Base-by-base conservation (phyloP, 805 yeast genomes). In the Starmerella sp. region DNA sequence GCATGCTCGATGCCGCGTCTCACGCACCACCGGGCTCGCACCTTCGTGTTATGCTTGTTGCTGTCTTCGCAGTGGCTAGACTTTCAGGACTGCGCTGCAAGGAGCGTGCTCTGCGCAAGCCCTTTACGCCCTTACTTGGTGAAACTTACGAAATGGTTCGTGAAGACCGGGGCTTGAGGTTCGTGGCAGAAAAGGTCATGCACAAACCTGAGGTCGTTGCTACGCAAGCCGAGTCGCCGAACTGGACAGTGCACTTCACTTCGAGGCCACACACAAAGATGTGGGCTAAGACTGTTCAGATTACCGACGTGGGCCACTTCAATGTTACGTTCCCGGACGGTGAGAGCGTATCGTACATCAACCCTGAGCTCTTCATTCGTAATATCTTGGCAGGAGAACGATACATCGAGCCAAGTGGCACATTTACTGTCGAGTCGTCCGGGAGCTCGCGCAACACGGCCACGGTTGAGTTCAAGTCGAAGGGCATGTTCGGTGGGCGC, bases 341-440 rank as follows among this genome's bases (percentile, higher is more conserved):
- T 1, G 95, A 86, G 63, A 73, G 72, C 10, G 86, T 82, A 64
- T 79, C 81, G 58, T 93, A 95, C 91, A 67, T 74, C 22, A 90
- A 83, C 60, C 97, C 98, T 7, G 81, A 85, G 1, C 82, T 95
- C 0, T 76, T 86, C 63, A 71, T 93, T 62, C 83, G 91, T 63
- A 91, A 91, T 66, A 76, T 93, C 48, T 81, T 93, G 63, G 96
- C 97, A 1, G 97, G 98, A 30, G 98, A 93, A 64, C 85, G 88
- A 67, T 93, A 90, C 68, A 75, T 87, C 13, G 98, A 93, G 66
- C 98, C 98, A 1, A 74, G 77, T 2, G 82, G 86, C 15, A 69
- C 81, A 3, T 74, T 87, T 57, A 79, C 83, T 0, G 75, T 93
- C 2, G 76, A 78, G 47, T 79, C 89, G 2, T 79, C 87, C 2